Conservation (phyloP, 805 yeast species). For the Cyberlindnera meyerae region DNA sequence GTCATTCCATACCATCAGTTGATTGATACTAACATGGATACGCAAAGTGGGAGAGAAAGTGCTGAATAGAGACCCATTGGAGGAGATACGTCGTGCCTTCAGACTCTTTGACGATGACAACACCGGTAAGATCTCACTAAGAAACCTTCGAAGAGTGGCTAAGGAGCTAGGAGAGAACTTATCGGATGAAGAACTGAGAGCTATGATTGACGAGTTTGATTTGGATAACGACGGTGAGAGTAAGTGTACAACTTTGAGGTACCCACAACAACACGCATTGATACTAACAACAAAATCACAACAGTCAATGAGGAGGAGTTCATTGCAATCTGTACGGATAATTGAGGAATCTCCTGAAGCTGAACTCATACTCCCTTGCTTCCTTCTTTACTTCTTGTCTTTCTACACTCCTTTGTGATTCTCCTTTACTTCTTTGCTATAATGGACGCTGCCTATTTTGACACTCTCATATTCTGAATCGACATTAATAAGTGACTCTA, state of each 20-base stretch:
- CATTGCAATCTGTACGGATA: slow-evolving; percentile 80
- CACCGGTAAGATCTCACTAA: slow-evolving; percentile 79
- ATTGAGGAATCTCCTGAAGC: too few species aligned
- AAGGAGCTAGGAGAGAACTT: slow-evolving; percentile 89
- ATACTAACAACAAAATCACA: not conserved
- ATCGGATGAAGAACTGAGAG: slow-evolving; percentile 86
- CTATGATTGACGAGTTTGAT: slow-evolving; percentile 98
- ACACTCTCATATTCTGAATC: too few species aligned
- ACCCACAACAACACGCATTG: too few species aligned
- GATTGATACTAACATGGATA: slow-evolving; percentile 11
- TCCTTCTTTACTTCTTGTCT: too few species aligned
- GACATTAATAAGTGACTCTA: too few species aligned
- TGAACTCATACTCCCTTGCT: too few species aligned
- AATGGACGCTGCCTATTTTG: too few species aligned
- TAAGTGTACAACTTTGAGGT: slow-evolving; percentile 15
- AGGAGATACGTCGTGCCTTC: slow-evolving; percentile 88
- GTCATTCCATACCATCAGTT: too few species aligned
- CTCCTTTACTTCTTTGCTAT: too few species aligned
- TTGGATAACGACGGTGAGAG: slow-evolving; percentile 92
- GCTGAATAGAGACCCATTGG: slow-evolving; percentile 85
- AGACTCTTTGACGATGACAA: slow-evolving; percentile 81
- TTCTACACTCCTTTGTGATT: too few species aligned
- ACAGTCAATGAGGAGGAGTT: slow-evolving; percentile 77
- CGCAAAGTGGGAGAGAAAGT: slow-evolving; percentile 69
- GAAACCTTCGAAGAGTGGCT: slow-evolving; percentile 83